These are phyloP conservation scores for Diaporthe caulivora DNA, from an alignment of 2,329 filamentous ascomycete species.

Conservation along the genomic window DNA sequence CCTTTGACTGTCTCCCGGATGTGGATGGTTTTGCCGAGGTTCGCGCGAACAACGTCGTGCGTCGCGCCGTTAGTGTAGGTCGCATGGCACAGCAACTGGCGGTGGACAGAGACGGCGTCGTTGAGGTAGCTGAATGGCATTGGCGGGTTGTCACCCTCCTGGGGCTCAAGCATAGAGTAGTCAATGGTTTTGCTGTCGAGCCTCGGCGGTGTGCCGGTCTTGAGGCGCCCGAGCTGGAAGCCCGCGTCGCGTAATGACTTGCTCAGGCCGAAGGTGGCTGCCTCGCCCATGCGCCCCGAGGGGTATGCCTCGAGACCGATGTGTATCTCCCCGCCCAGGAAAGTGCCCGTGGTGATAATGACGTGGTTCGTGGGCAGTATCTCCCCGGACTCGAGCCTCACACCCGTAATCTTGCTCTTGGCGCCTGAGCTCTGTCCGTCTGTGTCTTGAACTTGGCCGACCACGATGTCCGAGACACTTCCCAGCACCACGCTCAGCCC, in stretches of 20 bases:
- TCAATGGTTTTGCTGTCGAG: slow-evolving; percentile 87
- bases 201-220: slow-evolving; percentile 95
- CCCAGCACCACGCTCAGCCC: slow-evolving; percentile 86
- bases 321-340: slow-evolving; percentile 95
- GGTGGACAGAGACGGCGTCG: slow-evolving; percentile 78
- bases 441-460: slow-evolving; percentile 73
- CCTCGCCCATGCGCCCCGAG: slow-evolving; percentile 92
- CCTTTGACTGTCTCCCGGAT: slow-evolving; percentile 96
- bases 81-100: slow-evolving; percentile 87
- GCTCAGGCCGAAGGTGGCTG: slow-evolving; percentile 91
- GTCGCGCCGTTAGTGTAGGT: slow-evolving; percentile 88
- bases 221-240: slow-evolving; percentile 88
- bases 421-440: slow-evolving; percentile 58
- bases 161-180: slow-evolving; percentile 77
- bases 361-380: slow-evolving; percentile 84
- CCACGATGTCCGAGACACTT: slow-evolving; percentile 92
- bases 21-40: slow-evolving; percentile 96
- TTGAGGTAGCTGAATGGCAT: slow-evolving; percentile 94
- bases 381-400: slow-evolving; percentile 88
- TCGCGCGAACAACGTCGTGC: slow-evolving; percentile 86
- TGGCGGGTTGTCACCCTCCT: slow-evolving; percentile 87
- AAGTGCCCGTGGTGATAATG: slow-evolving; percentile 96
- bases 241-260: slow-evolving; percentile 90
- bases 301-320: slow-evolving; percentile 89
- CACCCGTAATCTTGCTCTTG: slow-evolving; percentile 83